A percentile compares a stretch with the other conserved stretches of the same genome.
Conservation (phyloP, 352 stramenopile species). For the Pythium sp. region DNA sequence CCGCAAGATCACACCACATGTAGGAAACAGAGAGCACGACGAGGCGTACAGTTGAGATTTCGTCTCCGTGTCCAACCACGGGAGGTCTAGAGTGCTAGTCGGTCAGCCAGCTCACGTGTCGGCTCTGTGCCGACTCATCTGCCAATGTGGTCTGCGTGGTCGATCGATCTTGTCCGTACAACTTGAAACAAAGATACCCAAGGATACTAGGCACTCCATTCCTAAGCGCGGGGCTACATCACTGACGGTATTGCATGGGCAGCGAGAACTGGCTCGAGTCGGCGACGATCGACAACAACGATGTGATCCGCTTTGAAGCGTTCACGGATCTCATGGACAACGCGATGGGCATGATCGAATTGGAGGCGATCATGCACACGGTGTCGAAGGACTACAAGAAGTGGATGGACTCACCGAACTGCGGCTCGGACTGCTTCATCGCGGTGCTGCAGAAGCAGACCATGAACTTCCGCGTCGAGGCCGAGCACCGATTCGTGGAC, state of each 20-base stretch:
- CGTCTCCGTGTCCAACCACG: too few species aligned
- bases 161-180: too few species aligned
- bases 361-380: slow-evolving; percentile 69
- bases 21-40: too few species aligned
- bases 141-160: too few species aligned
- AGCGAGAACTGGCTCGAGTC: slow-evolving; percentile 51
- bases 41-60: too few species aligned
- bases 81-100: too few species aligned
- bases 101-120: too few species aligned
- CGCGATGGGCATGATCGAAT: slow-evolving; percentile 43
- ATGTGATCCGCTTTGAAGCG: slow-evolving; percentile 74
- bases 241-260: background rate
- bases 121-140: too few species aligned
- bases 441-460: slow-evolving; percentile 77
- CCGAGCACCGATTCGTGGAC: slow-evolving; percentile 79
- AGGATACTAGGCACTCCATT: too few species aligned
- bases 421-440: slow-evolving; percentile 71
- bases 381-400: slow-evolving; percentile 86
- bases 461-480: slow-evolving; percentile 74
- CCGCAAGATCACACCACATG: too few species aligned
- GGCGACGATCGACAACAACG: slow-evolving; percentile 82
- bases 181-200: too few species aligned
- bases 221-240: too few species aligned
- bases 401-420: slow-evolving; percentile 78
- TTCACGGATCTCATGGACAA: slow-evolving; percentile 59